phyloP scores from a whole-genome alignment of 805 yeast genomes.

The Hanseniaspora lindneri region DNA sequence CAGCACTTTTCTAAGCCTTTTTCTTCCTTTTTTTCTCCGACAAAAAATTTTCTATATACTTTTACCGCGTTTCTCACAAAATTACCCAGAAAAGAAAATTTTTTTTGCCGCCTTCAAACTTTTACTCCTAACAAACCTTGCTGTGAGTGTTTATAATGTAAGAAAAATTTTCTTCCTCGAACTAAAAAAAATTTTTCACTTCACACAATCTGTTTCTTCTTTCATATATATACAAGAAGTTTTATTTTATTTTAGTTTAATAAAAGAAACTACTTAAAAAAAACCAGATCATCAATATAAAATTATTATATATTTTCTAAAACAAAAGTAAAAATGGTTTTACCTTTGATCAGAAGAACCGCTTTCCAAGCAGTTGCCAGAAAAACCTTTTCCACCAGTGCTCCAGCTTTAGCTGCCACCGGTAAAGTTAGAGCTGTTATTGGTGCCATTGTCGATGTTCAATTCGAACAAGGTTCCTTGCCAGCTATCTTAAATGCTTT shows the following conservation, averaged over 20 bases:
- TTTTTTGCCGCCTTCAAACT: no score
- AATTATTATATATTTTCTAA: slow-evolving; percentile 2
- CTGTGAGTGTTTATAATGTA: no score
- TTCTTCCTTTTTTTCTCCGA: neutral
- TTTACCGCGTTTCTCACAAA: neutral
- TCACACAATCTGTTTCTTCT: no score
- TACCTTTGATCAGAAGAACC: slow-evolving; percentile 42
- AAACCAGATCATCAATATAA: slow-evolving; percentile 9
- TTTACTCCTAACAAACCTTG: no score
- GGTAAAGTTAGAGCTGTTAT: slow-evolving; percentile 95
- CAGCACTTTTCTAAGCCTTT: neutral
- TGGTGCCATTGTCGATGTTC: slow-evolving; percentile 99
- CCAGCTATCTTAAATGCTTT: slow-evolving; percentile 97
- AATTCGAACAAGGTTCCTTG: slow-evolving; percentile 91
- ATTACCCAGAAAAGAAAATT: neutral
- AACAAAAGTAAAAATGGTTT: slow-evolving; percentile 30
- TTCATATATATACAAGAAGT: neutral
- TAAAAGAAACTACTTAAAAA: neutral
- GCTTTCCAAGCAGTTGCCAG: slow-evolving; percentile 73
- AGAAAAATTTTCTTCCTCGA: no score
- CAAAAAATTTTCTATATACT: neutral
- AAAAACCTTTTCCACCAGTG: slow-evolving; percentile 46
- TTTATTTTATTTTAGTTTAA: neutral
- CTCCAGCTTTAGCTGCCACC: slow-evolving; percentile 41
- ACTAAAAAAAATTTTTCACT: no score